These are phyloP conservation scores for Diplodia sapinea DNA, from an alignment of 2,329 filamentous ascomycete genomes.

Conservation along the genomic window DNA sequence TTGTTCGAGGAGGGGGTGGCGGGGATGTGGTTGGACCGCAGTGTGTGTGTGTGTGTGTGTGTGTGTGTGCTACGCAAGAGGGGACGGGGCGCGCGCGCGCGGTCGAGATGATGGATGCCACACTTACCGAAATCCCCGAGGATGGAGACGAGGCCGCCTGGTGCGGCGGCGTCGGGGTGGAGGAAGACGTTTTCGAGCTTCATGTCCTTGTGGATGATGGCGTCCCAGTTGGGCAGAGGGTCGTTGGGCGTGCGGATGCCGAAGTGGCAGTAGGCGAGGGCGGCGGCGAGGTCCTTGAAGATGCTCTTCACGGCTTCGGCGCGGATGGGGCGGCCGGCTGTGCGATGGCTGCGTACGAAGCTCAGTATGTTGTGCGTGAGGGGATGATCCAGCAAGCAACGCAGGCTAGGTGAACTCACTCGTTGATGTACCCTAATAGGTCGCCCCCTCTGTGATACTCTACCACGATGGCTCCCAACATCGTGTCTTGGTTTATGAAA, in stretches of 20 bases:
- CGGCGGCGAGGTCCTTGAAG: background rate
- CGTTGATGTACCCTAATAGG: background rate
- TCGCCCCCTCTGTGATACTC: background rate
- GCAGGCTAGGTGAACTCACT: background rate
- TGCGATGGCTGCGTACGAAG: background rate
- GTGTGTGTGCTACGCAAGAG: too few species aligned
- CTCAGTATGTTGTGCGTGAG: background rate
- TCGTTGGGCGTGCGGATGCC: background rate
- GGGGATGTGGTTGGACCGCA: too few species aligned
- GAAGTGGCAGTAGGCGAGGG: background rate
- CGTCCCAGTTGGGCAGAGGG: background rate
- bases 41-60: too few species aligned
- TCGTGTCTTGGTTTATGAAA: background rate
- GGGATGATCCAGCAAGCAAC: background rate
- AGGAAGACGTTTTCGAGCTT: background rate
- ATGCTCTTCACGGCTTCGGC: background rate
- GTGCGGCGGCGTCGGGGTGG: background rate
- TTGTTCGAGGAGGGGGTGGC: background rate
- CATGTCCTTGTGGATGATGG: background rate
- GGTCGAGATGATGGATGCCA: too few species aligned
- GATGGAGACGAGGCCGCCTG: background rate
- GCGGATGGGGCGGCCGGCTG: background rate
- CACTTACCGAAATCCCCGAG: slow-evolving; percentile 13
- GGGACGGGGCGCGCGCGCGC: too few species aligned
- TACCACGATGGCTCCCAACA: background rate